phyloP scores from a whole-genome alignment of 1,284 basidiomycete genomes.

The Apiotrichum brassicae region DNA sequence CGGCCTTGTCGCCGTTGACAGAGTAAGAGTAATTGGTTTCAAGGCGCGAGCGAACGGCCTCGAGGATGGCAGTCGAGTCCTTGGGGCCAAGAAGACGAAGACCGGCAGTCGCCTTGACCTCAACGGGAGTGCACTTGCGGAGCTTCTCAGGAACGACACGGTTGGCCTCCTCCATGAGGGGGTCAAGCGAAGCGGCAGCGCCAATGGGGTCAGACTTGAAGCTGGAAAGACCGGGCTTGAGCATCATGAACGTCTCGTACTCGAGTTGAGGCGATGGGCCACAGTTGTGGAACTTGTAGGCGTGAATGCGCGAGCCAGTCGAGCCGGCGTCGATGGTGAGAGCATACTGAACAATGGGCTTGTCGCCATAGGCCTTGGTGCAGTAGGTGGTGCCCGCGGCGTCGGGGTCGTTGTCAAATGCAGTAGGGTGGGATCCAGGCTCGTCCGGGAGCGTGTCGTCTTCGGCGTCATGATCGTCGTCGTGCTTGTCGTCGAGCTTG shows the following conservation, averaged over 20 bases:
- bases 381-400: slow-evolving; percentile 52
- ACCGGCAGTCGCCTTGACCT: slow-evolving; percentile 93
- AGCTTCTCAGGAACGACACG: slow-evolving; percentile 65
- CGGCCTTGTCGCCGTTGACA: slow-evolving; percentile 56
- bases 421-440: slow-evolving; percentile 22
- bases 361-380: slow-evolving; percentile 53
- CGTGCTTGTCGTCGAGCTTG: neutral
- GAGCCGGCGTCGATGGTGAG: slow-evolving; percentile 98
- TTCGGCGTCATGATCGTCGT: slow-evolving; percentile 15
- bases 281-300: slow-evolving; percentile 97
- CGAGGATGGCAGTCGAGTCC: slow-evolving; percentile 69
- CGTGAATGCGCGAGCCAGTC: slow-evolving; percentile 92
- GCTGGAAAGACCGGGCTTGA: slow-evolving; percentile 71
- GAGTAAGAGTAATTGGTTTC: slow-evolving; percentile 66
- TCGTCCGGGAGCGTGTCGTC: slow-evolving; percentile 11
- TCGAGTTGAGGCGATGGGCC: slow-evolving; percentile 71
- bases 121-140: slow-evolving; percentile 73
- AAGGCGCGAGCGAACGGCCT: slow-evolving; percentile 64
- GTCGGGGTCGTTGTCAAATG: slow-evolving; percentile 45
- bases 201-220: slow-evolving; percentile 55
- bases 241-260: slow-evolving; percentile 86
- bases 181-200: slow-evolving; percentile 75
- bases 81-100: slow-evolving; percentile 58
- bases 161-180: slow-evolving; percentile 72
- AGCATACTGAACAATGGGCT: slow-evolving; percentile 74